A percentile compares a stretch with the other conserved stretches of the same genome.
Evolutionary conservation across 768 basidiomycete species (phyloP).

Genomic region (Rickenella mellea): DNA sequence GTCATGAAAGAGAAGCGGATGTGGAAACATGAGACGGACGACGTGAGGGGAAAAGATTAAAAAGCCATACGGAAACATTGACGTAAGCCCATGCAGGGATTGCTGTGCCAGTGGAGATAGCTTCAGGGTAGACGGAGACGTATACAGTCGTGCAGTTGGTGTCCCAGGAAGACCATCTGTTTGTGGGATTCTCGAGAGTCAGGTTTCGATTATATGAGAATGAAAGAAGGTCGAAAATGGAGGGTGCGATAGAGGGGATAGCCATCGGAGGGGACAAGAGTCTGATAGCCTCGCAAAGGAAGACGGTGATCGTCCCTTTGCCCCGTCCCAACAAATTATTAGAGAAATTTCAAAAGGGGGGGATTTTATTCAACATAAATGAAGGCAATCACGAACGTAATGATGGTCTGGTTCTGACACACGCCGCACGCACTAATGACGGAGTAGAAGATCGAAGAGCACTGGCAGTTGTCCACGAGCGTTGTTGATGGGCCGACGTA

Average conservation of each 20-base stretch:
- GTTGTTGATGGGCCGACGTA: conserved; percentile 32
- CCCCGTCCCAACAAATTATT: no score
- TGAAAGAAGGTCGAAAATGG: no score
- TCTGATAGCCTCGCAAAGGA: no score
- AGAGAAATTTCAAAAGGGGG: neutral
- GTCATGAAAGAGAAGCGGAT: no score
- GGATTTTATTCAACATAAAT: neutral
- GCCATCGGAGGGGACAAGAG: no score
- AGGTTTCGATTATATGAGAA: neutral
- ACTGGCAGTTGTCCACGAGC: conserved; percentile 34
- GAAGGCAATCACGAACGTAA: no score
- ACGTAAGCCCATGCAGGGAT: conserved; percentile 59
- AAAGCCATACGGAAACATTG: no score
- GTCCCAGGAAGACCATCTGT: conserved; percentile 37
- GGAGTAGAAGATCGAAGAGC: conserved; percentile 48
- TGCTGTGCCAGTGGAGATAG: conserved; percentile 35
- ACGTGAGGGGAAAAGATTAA: no score
- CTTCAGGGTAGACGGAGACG: conserved; percentile 22
- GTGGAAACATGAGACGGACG: no score
- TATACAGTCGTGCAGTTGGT: conserved; percentile 34
- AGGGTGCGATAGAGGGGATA: no score
- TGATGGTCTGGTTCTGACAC: neutral
- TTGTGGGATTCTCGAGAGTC: neutral
- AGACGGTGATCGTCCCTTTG: no score
- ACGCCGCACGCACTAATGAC: conserved; percentile 11